Conservation (phyloP, 495 filamentous ascomycete species). For the Hapsidospora chrysogenum region DNA sequence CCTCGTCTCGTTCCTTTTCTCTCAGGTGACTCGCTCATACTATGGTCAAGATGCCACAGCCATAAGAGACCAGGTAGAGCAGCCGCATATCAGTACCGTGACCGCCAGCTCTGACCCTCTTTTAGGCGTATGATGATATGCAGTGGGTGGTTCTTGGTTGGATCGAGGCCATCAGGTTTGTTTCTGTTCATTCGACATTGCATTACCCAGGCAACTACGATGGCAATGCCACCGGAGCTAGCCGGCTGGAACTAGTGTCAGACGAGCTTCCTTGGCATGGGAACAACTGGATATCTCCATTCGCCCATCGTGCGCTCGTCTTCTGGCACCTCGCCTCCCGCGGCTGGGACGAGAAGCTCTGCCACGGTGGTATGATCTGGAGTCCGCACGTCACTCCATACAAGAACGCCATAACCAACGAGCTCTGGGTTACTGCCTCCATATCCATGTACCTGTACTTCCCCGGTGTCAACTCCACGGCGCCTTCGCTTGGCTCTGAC, state of each 20-base stretch:
- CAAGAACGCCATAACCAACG: constrained; percentile 96
- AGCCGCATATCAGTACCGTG: background rate
- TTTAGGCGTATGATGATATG: constrained; percentile 76
- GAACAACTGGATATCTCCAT: constrained; percentile 54
- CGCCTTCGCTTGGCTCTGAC: constrained; percentile 31
- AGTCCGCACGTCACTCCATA: constrained; percentile 68
- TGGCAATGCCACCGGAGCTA: constrained; percentile 1
- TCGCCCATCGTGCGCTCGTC: constrained; percentile 70
- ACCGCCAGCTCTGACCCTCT: background rate
- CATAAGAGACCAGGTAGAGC: constrained; percentile 42
- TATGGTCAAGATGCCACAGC: constrained; percentile 72
- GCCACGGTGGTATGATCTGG: constrained; percentile 88
- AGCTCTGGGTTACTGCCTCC: constrained; percentile 72
- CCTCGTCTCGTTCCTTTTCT: constrained; percentile 66
- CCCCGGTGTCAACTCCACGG: constrained; percentile 56
- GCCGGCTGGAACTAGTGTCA: constrained; percentile 6
- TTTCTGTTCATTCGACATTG: constrained; percentile 37
- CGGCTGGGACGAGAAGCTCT: constrained; percentile 74
- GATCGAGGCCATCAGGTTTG: constrained; percentile 69
- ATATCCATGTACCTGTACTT: constrained; percentile 85
- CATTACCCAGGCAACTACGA: constrained; percentile 3
- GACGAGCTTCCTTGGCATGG: constrained; percentile 48
- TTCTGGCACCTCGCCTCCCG: constrained; percentile 71
- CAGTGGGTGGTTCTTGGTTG: constrained; percentile 92
- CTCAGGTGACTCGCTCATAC: constrained; percentile 58